Base-by-base conservation (phyloP, 2,329 filamentous ascomycete genomes). In the Claviceps arundinis region DNA sequence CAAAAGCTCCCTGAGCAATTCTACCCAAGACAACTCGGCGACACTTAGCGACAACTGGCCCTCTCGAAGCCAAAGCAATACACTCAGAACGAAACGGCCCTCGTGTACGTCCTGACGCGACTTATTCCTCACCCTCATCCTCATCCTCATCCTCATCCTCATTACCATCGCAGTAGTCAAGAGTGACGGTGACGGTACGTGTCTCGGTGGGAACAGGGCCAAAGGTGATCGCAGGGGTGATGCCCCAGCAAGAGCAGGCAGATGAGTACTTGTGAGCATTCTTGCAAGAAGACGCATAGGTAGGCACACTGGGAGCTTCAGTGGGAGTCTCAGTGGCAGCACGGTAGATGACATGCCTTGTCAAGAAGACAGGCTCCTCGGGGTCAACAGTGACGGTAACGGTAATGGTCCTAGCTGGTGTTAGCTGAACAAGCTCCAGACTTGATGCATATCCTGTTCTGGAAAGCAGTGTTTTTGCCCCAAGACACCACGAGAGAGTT, bases 231-330 rank as follows among this genome's bases (percentile, higher is more conserved):
- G 60, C 55, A 40, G 63, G 64, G 41, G 69, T 72, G 61, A 73
- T 64, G 48, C 70, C 70, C 63, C 65, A 74, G 68, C 71, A 73
- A 50, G 62, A 63, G 67, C 71, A 74, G 50, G 67, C 71, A 40
- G 70, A 69, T 37, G 68, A 62, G 63, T 71, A 73, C 47, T 61
- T 60, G 37, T 56, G 59, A 16, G 57, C 58, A 43, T 61, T 55
- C 51, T 61, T 59, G 61, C 70, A 73, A 45, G 60, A 60, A 19
- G 65, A 65, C 51, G 70, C 70, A 61, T 72, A 74, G 52, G 65
- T 59, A 48, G 71, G 71, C 51, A 71, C 58, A 48, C 9, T 34
- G 30, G 30, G 9, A 34, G 53, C 58, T 46, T 58, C 58, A 47
- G 58, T 65, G 52, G 68, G 63, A 42, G 57, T 48, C 42, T 61